phyloP scores from a whole-genome alignment of 305 asterid genomes.

The Fraxinus albicans region DNA sequence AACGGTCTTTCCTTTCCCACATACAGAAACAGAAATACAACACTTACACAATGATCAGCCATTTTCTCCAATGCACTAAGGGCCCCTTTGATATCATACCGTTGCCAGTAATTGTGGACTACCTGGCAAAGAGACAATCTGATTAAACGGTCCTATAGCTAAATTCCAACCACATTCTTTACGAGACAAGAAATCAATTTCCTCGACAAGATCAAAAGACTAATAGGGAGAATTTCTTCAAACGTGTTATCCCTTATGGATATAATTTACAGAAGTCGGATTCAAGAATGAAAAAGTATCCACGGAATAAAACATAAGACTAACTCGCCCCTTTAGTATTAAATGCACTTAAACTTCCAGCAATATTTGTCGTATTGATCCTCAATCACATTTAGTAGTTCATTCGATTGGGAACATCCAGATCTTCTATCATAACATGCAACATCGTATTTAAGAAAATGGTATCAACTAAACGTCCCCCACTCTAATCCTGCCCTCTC shows the following conservation, averaged over 20 bases:
- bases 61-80: conserved; percentile 67
- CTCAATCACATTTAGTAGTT: not conserved
- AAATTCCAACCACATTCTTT: not conserved
- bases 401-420: not conserved
- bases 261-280: not conserved
- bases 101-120: conserved; percentile 71
- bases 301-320: not conserved
- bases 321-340: not conserved
- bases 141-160: conserved; percentile 5
- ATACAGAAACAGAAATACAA: conserved; percentile 20
- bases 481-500: not conserved
- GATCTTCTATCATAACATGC: not conserved
- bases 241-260: not conserved
- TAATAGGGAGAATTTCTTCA: not conserved
- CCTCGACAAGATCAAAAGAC: not conserved
- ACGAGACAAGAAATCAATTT: not conserved
- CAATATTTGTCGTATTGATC: not conserved
- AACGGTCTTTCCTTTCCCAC: not conserved
- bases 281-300: not conserved
- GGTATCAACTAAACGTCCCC: not conserved
- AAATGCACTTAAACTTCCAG: not conserved
- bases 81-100: conserved; percentile 88
- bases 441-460: not conserved
- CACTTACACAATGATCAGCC: conserved; percentile 86
- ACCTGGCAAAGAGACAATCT: conserved; percentile 44